These are phyloP conservation scores for Stereocaulon alpinum DNA, from an alignment of 495 filamentous ascomycete genomes.

Conservation along the genomic window DNA sequence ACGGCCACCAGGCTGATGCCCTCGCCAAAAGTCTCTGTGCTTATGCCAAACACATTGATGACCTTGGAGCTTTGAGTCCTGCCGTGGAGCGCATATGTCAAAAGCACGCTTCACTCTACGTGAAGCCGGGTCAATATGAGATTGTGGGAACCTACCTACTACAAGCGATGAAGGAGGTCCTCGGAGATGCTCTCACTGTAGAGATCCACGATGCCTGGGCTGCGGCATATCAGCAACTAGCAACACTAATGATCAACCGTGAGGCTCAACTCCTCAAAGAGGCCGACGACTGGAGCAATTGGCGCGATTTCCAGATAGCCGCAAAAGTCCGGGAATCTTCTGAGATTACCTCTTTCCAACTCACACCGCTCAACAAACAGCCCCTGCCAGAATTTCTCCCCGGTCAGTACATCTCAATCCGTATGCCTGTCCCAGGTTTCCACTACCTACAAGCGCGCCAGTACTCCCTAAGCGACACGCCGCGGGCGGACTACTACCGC, in stretches of 20 bases:
- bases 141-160: constrained; percentile 60
- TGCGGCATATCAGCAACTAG: constrained; percentile 60
- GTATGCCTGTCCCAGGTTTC: constrained; percentile 46
- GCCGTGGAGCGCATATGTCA: constrained; percentile 65
- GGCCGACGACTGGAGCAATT: constrained; percentile 48
- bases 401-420: constrained; percentile 61
- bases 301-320: constrained; percentile 57
- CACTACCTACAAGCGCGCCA: constrained; percentile 54
- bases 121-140: constrained; percentile 56
- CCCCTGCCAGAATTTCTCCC: constrained; percentile 51
- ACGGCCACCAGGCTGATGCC: constrained; percentile 53
- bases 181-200: constrained; percentile 55
- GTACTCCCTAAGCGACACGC: constrained; percentile 61
- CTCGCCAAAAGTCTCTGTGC: constrained; percentile 57
- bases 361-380: constrained; percentile 51
- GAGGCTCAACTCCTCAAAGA: constrained; percentile 51
- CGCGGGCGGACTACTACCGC: constrained; percentile 49
- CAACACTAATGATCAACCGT: constrained; percentile 55
- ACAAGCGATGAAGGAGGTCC: constrained; percentile 54
- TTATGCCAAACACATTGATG: constrained; percentile 62
- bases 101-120: constrained; percentile 64
- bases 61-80: constrained; percentile 47
- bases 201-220: constrained; percentile 61
- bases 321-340: constrained; percentile 51
- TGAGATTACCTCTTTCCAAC: constrained; percentile 62